phyloP scores from a whole-genome alignment of 257 asterid genomes.

The Marsdenia floribunda region DNA sequence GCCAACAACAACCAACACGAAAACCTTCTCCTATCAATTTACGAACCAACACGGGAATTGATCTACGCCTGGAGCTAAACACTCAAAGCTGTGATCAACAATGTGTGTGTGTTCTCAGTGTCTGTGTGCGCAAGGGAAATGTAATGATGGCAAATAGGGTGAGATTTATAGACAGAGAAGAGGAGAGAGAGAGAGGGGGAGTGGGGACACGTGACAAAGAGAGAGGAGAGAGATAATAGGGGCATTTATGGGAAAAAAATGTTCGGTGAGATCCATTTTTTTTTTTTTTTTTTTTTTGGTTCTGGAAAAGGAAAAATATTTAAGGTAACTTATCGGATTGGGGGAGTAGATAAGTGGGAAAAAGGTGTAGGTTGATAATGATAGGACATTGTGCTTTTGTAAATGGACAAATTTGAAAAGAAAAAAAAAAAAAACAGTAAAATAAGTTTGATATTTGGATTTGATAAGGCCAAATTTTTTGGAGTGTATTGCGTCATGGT shows the following conservation, averaged over 20 bases:
- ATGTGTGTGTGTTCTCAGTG: conserved; percentile 6
- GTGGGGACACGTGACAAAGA: conserved; percentile 9
- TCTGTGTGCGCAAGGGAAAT: neutral
- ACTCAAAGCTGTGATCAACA: conserved; percentile 11
- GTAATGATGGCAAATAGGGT: neutral
- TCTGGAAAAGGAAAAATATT: neutral
- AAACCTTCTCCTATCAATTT: neutral
- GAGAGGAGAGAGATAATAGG: neutral
- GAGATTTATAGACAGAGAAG: conserved; percentile 5
- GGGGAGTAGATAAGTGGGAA: neutral
- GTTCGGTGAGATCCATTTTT: neutral
- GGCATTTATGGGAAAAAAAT: conserved; percentile 11
- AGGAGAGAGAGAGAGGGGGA: neutral
- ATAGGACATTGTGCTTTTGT: conserved; percentile 19
- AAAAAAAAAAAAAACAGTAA: neutral
- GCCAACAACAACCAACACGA: neutral
- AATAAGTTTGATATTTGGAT: conserved; percentile 13
- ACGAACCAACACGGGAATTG: neutral
- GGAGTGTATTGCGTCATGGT: neutral
- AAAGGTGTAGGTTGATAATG: conserved; percentile 10
- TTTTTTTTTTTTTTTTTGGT: neutral
- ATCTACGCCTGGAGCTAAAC: conserved; percentile 2
- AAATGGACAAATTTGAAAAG: neutral
- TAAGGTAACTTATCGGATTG: neutral
- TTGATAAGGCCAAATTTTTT: conserved; percentile 18